Conservation (phyloP, 2,329 filamentous ascomycete genomes). For the Sporothrix brasiliensis region DNA sequence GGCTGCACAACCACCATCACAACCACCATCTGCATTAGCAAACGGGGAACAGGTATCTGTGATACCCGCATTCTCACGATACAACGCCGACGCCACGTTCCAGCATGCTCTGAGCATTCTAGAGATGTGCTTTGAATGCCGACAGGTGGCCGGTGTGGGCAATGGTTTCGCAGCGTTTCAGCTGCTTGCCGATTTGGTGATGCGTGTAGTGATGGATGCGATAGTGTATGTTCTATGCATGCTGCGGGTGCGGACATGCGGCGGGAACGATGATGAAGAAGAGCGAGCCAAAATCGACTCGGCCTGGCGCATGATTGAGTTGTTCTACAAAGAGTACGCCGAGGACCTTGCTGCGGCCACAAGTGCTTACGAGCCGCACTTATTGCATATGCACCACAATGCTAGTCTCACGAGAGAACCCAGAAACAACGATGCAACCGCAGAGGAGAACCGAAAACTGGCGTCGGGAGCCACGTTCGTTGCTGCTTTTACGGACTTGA, state of each 20-base stretch:
- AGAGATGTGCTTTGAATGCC: conserved; percentile 36
- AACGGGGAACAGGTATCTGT: background rate
- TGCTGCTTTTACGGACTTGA: conserved; percentile 32
- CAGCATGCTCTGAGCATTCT: conserved; percentile 37
- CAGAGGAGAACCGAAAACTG: conserved; percentile 18
- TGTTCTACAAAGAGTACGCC: conserved; percentile 38
- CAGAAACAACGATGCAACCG: conserved; percentile 23
- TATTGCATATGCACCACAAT: background rate
- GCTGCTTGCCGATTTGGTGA: conserved; percentile 40
- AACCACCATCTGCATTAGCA: background rate
- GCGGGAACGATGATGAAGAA: background rate
- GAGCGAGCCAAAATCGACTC: background rate
- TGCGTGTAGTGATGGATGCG: conserved; percentile 41
- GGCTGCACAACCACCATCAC: background rate
- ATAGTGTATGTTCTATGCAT: conserved; percentile 43
- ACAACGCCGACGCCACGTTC: conserved; percentile 40
- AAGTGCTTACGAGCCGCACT: conserved; percentile 10
- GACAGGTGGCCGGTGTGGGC: conserved; percentile 32
- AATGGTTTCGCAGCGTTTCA: conserved; percentile 41
- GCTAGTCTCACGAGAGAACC: no score
- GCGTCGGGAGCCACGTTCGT: conserved; percentile 24
- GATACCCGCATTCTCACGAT: conserved; percentile 32
- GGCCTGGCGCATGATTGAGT: conserved; percentile 41
- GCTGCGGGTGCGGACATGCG: conserved; percentile 36
- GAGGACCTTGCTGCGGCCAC: conserved; percentile 33